Evolutionary conservation across 1,284 basidiomycete genomes (phyloP).

Genomic region (Cryptococcus sp.): DNA sequence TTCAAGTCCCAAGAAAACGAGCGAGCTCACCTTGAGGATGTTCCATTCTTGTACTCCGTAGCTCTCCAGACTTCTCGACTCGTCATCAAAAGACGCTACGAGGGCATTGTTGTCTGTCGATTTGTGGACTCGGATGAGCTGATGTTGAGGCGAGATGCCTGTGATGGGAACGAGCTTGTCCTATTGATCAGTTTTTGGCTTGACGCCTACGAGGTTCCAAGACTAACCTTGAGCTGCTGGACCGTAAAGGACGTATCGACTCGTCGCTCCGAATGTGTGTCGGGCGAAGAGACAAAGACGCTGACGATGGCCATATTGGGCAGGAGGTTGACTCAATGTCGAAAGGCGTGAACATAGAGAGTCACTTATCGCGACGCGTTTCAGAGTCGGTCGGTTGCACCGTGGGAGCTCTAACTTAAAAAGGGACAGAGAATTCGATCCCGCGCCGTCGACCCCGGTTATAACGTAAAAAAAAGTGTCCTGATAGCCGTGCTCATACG

Average conservation of each 20-base stretch:
- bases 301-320: slow-evolving; percentile 50
- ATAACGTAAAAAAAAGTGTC: too few relatives aligned
- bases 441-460: too few relatives aligned
- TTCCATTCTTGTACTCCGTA: slow-evolving; percentile 57
- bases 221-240: slow-evolving; percentile 66
- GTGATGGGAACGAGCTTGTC: slow-evolving; percentile 82
- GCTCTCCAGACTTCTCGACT: slow-evolving; percentile 61
- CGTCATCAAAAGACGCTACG: slow-evolving; percentile 59
- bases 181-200: slow-evolving; percentile 51
- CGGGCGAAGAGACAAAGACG: slow-evolving; percentile 74
- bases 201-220: slow-evolving; percentile 1
- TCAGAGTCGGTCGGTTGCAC: neutral
- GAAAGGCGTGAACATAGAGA: too few relatives aligned
- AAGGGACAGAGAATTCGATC: too few relatives aligned
- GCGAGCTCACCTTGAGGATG: slow-evolving; percentile 57
- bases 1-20: neutral
- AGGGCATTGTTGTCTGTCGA: slow-evolving; percentile 52
- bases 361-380: too few relatives aligned
- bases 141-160: slow-evolving; percentile 72
- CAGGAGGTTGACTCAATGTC: too few relatives aligned
- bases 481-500: too few relatives aligned
- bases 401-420: slow-evolving; percentile 1
- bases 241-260: slow-evolving; percentile 69
- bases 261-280: slow-evolving; percentile 78
- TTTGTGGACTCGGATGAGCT: slow-evolving; percentile 61